phyloP scores from a whole-genome alignment of 306 rosid species.

The Acacia crassicarpa region DNA sequence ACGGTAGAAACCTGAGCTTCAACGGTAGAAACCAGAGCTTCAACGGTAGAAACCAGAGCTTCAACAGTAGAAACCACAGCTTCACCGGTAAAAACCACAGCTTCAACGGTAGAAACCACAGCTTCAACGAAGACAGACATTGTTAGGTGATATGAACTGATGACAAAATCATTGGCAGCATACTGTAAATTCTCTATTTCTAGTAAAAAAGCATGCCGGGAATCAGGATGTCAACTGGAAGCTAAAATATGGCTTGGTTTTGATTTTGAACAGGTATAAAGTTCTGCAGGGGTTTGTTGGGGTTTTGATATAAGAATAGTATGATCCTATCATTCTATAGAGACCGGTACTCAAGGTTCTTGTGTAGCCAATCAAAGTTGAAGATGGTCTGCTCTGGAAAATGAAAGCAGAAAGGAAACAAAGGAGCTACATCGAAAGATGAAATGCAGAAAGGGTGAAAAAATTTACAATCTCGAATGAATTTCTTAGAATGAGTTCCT shows the following conservation, averaged over 20 bases:
- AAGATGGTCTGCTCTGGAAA: too few species aligned
- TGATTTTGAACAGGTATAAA: too few species aligned
- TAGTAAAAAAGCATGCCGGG: not conserved
- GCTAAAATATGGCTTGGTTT: too few species aligned
- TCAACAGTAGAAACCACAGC: constrained; percentile 31
- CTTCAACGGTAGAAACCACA: constrained; percentile 39
- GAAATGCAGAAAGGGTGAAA: not conserved
- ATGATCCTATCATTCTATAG: too few species aligned
- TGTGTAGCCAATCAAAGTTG: too few species aligned
- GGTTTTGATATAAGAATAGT: too few species aligned
- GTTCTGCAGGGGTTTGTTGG: too few species aligned
- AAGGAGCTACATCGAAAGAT: not conserved
- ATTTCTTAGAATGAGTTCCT: constrained; percentile 11
- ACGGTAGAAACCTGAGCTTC: constrained; percentile 27
- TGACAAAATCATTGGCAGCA: not conserved
- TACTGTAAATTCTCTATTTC: not conserved
- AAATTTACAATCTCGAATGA: not conserved
- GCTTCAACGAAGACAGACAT: constrained; percentile 44
- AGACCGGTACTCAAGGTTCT: too few species aligned
- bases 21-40: constrained; percentile 38
- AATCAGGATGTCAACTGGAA: too few species aligned
- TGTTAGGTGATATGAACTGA: constrained; percentile 47
- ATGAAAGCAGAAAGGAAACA: constrained; percentile 14
- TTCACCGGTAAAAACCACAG: constrained; percentile 33
- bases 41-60: constrained; percentile 34